These are phyloP conservation scores for Nemania diffusa DNA, from an alignment of 2,329 filamentous ascomycete genomes.

Conservation along the genomic window DNA sequence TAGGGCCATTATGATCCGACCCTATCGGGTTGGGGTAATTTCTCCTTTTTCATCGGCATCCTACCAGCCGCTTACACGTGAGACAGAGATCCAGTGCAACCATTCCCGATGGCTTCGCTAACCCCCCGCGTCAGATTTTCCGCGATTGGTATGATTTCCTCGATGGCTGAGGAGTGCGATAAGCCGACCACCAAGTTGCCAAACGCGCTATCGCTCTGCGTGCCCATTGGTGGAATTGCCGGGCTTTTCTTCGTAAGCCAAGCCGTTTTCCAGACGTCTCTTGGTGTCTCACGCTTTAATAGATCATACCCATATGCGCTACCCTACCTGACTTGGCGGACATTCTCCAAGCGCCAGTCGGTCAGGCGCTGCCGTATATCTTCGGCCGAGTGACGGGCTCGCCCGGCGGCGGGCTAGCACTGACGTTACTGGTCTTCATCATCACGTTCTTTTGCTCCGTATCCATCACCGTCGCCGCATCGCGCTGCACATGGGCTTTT, in stretches of 20 bases:
- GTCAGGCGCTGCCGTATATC: slow-evolving; percentile 66
- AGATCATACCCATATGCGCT: slow-evolving; percentile 63
- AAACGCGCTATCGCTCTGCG: slow-evolving; percentile 61
- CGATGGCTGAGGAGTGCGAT: slow-evolving; percentile 69
- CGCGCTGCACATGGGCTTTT: slow-evolving; percentile 74
- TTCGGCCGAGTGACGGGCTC: slow-evolving; percentile 62
- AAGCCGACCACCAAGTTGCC: slow-evolving; percentile 64
- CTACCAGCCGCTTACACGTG: slow-evolving; percentile 66
- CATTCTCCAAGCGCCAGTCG: slow-evolving; percentile 60
- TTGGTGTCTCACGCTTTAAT: slow-evolving; percentile 8
- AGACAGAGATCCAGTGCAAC: slow-evolving; percentile 25
- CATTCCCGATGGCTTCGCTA: slow-evolving; percentile 9
- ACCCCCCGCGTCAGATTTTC: slow-evolving; percentile 55
- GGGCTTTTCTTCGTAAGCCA: slow-evolving; percentile 62
- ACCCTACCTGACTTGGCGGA: slow-evolving; percentile 55
- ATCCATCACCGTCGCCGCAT: slow-evolving; percentile 74
- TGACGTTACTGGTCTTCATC: slow-evolving; percentile 64
- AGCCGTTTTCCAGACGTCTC: neutral
- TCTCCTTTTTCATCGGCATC: slow-evolving; percentile 71
- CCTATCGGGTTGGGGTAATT: slow-evolving; percentile 67
- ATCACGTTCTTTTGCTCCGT: slow-evolving; percentile 70
- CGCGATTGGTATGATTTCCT: slow-evolving; percentile 70
- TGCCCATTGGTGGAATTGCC: slow-evolving; percentile 64
- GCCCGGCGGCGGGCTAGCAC: slow-evolving; percentile 60
- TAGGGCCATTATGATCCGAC: slow-evolving; percentile 65